Evolutionary conservation across 2,329 filamentous ascomycete species (phyloP), one percentile per base, ranked within the genome.

Genomic region (Xylaria polymorpha): DNA sequence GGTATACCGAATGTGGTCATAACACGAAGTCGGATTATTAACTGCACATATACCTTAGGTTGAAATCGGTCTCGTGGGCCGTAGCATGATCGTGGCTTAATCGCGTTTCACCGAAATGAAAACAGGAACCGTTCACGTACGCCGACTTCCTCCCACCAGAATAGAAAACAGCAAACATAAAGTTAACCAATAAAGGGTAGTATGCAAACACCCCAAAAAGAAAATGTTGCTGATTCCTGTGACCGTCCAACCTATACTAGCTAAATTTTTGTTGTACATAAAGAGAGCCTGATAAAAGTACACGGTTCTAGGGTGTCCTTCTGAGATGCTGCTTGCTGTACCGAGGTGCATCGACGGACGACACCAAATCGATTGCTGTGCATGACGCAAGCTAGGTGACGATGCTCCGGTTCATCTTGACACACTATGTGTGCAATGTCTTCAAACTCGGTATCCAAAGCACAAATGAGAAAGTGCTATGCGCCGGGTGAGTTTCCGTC

Each of bases 191-290:
- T 4, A 15, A 60, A 8, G 20, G 32, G 29, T 4, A 14, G 55
- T 59, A 35, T 53, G 14, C 10, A n/a, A 20, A 29, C 9, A 6
- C 5, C 18, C 14, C 41, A 25, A 8, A 29, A 18, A 48, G 39
- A 58, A 51, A 18, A 18, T 46, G 18, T 14, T n/a, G 32, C 14
- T 37, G 1, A 51, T 51, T 18, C 14, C 56, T 5, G 4, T 44
- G 10, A 44, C 35, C 15, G 9, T 61, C 58, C 48, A 68, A 53
- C 10, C 15, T 50, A 50, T 58, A 61, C 15, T 58, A 57, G 18
- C 37, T 61, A 46, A 22, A 43, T 12, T 4, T 56, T 22, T 66
- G 25, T 66, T 62, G 20, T 68, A 68, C 58, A 68, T 39, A 20
- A 53, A 46, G 12, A 53, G 56, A 5, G 6, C 10, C 44, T 32